Base-by-base conservation (phyloP, 805 yeast genomes). In the Allodekkera sacchari region DNA sequence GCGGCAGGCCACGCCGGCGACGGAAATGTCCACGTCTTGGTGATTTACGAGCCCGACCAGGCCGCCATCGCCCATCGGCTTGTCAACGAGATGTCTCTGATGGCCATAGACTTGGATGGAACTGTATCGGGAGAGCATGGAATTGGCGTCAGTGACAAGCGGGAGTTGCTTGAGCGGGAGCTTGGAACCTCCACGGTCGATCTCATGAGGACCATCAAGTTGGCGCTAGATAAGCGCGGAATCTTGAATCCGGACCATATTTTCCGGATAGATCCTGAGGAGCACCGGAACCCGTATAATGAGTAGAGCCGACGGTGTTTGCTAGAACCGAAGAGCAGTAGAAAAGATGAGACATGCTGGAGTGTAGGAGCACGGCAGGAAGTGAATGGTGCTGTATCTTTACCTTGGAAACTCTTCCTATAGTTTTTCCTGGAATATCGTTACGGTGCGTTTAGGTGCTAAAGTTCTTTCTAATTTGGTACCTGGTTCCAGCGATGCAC, bases 111-210 rank as follows among this genome's bases (percentile, higher is more conserved):
- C 1, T 68, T 76, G 23, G 94, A 83, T 32, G 94, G 94, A 2
- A 83, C 95, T 2, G 77, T 85, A 42, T 79, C 87, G 4, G 94
- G 94, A 22, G 94, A 83, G 48, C 94, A 83, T 50, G 95, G 94
- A 10, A 72, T 84, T 24, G 95, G 94, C 7, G 67, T 77, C 26
- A 88, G 89, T 22, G 55, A 51, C 28, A 83, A 83, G 48, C 57
- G 88, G 40, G 69, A 68, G 18, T 74, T 64, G 36, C 53, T 83
- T 21, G 57, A 65, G 18, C 57, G 61, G 34, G 95, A 83, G 52
- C 55, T 83, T 18, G 94, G 92, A 1, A 62, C 63, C 4, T 77
- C 69, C 1, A 71, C 92, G 0, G 66, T 83, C 17, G 74, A 73
- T 45, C 51, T 77, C 22, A 83, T 83, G 95, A 68, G 94, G 50